Evolutionary conservation across 106 monocot genomes (phyloP), one percentile per base, ranked within the genome.

Genomic region (Allium sativum): DNA sequence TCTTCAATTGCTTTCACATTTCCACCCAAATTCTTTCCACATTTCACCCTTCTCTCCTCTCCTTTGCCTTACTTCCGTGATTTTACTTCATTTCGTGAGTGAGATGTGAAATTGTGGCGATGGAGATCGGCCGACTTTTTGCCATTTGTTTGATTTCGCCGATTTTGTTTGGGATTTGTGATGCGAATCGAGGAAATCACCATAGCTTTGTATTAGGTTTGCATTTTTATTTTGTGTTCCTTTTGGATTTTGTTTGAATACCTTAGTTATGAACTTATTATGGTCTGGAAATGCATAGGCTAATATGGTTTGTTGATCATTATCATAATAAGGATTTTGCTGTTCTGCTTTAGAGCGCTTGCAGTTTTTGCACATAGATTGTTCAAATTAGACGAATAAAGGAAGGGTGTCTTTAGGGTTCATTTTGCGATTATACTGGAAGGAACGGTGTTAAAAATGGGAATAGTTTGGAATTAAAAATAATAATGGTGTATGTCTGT

Each of bases 41-140:
- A 31, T 58, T n/a, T 58, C 44, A 15, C 60, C 10, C 1, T 18
- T 9, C 43, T 56, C 3, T 44, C 18, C 15, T 44, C 17, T 44
- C 12, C 5, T 17, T 60, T 15, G 59, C 59, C 42, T 59, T 40
- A 44, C 42, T 17, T 40, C 10, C 42, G 60, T 43, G 44, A 60
- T 31, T 42, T 18, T 7, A 18, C 59, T 9, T 14, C 7, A 9
- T 7, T 42, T n/a, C 7, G 42, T 18, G 17, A 43, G 17, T 60
- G 60, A 43, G 41, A 69, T 69, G 69, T 14, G 69, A 60, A 44
- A 8, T 13, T 18, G 44, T 19, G 61, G 61, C 44, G 61, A 61
- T 61, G 61, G 61, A 44, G 61, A 18, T 61, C 7, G 61, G 17
- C 16, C 44, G 61, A 18, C 12, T 46, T 16, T 12, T 2, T 45